These are phyloP conservation scores for Kazachstania africana DNA, from an alignment of 805 yeast species.

Conservation along the genomic window DNA sequence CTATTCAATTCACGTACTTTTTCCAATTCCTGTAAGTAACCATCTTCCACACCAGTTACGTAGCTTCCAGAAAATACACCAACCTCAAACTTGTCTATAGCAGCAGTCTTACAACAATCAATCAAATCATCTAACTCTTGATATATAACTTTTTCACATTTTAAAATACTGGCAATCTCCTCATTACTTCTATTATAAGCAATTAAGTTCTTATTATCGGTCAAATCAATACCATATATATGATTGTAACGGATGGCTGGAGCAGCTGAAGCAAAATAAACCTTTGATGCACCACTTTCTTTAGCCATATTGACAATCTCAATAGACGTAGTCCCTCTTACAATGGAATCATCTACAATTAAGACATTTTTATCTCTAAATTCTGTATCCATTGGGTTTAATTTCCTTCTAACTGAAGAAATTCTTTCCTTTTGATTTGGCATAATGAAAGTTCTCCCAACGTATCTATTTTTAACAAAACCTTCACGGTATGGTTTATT, in stretches of 20 bases:
- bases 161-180: slow-evolving; percentile 65
- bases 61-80: slow-evolving; percentile 95
- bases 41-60: slow-evolving; percentile 86
- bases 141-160: slow-evolving; percentile 85
- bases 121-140: slow-evolving; percentile 76
- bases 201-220: slow-evolving; percentile 87
- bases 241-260: slow-evolving; percentile 97
- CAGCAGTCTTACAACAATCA: slow-evolving; percentile 54
- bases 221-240: slow-evolving; percentile 93
- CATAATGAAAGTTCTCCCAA: slow-evolving; percentile 97
- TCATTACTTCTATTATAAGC: slow-evolving; percentile 70
- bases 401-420: slow-evolving; percentile 84
- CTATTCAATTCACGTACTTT: slow-evolving; percentile 69
- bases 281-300: slow-evolving; percentile 93
- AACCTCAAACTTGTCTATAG: slow-evolving; percentile 58
- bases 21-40: slow-evolving; percentile 73
- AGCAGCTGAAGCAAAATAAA: slow-evolving; percentile 94
- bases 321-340: slow-evolving; percentile 92
- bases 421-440: slow-evolving; percentile 93
- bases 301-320: slow-evolving; percentile 98
- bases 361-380: slow-evolving; percentile 76
- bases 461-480: slow-evolving; percentile 90
- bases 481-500: slow-evolving; percentile 89
- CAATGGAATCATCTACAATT: slow-evolving; percentile 93
- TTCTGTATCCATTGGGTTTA: slow-evolving; percentile 93